Base-by-base conservation (phyloP, 2,329 filamentous ascomycete genomes). In the Sporothrix mexicana region DNA sequence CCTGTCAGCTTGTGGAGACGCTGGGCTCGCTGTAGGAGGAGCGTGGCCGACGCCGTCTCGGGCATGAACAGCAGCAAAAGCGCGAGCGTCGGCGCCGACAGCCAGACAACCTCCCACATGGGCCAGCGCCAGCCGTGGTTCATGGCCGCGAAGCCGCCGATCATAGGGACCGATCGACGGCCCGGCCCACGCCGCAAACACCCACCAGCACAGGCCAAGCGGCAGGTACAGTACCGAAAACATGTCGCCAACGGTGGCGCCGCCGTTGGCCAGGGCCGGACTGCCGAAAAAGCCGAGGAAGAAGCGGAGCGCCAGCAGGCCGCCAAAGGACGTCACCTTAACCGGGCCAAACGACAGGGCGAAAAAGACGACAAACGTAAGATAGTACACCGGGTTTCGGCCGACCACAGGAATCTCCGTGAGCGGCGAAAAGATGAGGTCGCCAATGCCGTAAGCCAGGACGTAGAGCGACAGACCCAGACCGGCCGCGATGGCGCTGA, bases 201-300 rank as follows among this genome's bases (percentile, higher is more conserved):
- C 97, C 80, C 97, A 88, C 0, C 94, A 94, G 0, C 93, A 94
- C 68, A 97, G 89, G 75, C 87, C 89, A 90, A 93, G 98, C 49
- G 97, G 86, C 7, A 84, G 83, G 75, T 90, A 81, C 0, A 82
- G 79, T 2, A 85, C 85, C 6, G 82, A 77, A 77, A 90, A 91
- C 80, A 91, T 87, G 77, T 92, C 90, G 59, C 89, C 89, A 76
- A 91, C 87, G 25, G 89, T 85, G 76, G 88, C 90, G 2, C 88
- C 88, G 0, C 87, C 85, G 76, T 91, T 91, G 9, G 88, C 90
- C 74, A 92, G 80, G 0, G 89, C 87, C 0, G 88, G 88, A 0
- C 88, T 88, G 3, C 88, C 90, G 76, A 91, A 91, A 8, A 87
- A 80, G 51, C 90, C 89, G 23, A 87, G 87, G 69, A 93, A 86